These are phyloP conservation scores for Ogataea paradorogensis DNA, from an alignment of 805 yeast genomes.

Conservation along the genomic window DNA sequence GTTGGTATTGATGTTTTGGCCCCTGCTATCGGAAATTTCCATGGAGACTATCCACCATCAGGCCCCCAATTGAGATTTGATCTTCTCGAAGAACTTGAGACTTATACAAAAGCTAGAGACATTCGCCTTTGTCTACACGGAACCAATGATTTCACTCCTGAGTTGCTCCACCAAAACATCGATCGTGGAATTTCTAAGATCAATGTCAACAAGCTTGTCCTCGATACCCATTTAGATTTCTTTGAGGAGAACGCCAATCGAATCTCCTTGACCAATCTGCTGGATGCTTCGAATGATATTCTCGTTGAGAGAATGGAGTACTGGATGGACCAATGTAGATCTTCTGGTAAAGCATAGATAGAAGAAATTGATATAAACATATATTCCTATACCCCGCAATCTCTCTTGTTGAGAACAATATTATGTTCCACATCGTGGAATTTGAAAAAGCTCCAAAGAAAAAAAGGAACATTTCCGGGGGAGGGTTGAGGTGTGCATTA, in stretches of 20 bases:
- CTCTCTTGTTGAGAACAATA: too few relatives aligned
- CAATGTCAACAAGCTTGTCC: slow-evolving; percentile 33
- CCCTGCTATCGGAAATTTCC: slow-evolving; percentile 39
- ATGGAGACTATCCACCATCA: slow-evolving; percentile 35
- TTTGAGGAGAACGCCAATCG: slow-evolving; percentile 23
- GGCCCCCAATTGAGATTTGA: slow-evolving; percentile 33
- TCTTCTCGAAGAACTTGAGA: slow-evolving; percentile 28
- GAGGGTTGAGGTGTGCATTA: not conserved
- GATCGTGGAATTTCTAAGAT: slow-evolving; percentile 33
- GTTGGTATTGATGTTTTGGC: slow-evolving; percentile 37
- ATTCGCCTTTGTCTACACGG: slow-evolving; percentile 36
- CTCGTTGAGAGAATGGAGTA: slow-evolving; percentile 29
- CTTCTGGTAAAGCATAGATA: slow-evolving; percentile 26
- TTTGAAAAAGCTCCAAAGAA: not conserved
- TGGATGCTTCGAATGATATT: slow-evolving; percentile 26
- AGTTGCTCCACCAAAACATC: slow-evolving; percentile 27
- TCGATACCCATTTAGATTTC: slow-evolving; percentile 28
- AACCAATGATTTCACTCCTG: slow-evolving; percentile 32
- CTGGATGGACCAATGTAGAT: slow-evolving; percentile 30
- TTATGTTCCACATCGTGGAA: too few relatives aligned
- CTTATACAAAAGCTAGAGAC: slow-evolving; percentile 16
- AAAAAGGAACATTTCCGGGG: slow-evolving; percentile 3
- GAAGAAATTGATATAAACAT: too few relatives aligned
- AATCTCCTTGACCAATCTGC: slow-evolving; percentile 28
- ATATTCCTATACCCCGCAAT: too few relatives aligned